Base-by-base conservation (phyloP, 345 rosid genomes). In the Theobroma cacao region DNA sequence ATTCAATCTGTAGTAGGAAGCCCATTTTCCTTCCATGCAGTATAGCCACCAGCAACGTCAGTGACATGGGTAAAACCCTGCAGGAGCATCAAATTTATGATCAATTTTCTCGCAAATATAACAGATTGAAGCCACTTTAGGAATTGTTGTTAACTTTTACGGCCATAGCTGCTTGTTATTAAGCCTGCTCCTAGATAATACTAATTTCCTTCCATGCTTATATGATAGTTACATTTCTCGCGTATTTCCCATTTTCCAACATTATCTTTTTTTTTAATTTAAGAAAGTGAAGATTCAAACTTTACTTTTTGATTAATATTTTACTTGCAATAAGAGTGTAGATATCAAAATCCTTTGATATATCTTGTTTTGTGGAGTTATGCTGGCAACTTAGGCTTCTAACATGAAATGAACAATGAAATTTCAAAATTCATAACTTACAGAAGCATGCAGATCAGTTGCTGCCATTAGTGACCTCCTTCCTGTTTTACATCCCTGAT, bases 21-120 rank as follows among this genome's bases (percentile, higher is more conserved):
- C 56, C 55, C 73, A 18, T 45, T 68, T 26, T 68, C 55, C 38
- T 22, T 43, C 73, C 73, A 68, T 13, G 73, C 55, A 24, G 34
- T 41, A 68, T 68, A 68, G 53, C 73, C 73, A 68, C 73, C 73
- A 41, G 73, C 56, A 68, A 68, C 73, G 45, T 68, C 73, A 41
- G 11, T 68, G 50, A 43, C 34, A 41, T 67, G 7, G 30, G 36
- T 43, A 40, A 40, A 67, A 11, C 72, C 72, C 72, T 67, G 56
- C 50, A 66, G 14, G 24, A 38, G 43, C 26, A 36, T 28, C 56
- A 52, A 20, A 56, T 56, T 58, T 58, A 8, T 28, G 5, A 58
- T 58, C 63, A 58, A 58, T 1, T n/a, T 56, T n/a, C 18, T 3
- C 59, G 24, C 15, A 11, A 45, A 52, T 20, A 17, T 1, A 52